Evolutionary conservation across 805 yeast genomes (phyloP), one percentile per base, ranked within the genome.

Genomic region (Metschnikowia vanudenii): DNA sequence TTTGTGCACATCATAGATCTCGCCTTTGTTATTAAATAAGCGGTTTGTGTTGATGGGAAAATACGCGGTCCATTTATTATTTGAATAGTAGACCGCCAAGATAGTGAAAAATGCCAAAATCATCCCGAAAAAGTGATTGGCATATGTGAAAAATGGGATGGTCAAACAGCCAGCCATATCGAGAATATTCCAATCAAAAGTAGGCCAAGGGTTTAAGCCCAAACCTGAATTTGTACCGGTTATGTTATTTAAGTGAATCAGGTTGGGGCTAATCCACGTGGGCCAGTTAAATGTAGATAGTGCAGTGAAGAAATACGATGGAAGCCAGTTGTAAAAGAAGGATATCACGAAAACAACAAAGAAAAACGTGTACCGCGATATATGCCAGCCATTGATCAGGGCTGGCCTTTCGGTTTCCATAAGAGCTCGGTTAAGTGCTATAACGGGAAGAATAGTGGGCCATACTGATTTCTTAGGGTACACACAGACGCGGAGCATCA

Each of bases 401-500:
- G 55, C 49, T 2, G 59, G 51, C 12, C 49, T 52, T 9, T 65
- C 69, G 18, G 62, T 59, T 31, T 63, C 60, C 62, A 71, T 64
- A 46, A 72, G 63, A 1, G 77, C 76, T 40, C 68, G 51, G 46
- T 72, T 72, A 34, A 71, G 61, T 2, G 76, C 76, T 43, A 72
- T 65, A 1, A 72, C 67, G 5, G 77, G 77, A 29, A 72, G 53
- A 22, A 71, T 61, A 3, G 75, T 70, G 18, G 77, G 77, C 77
- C 76, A 72, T 12, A 72, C 51, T 0, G 76, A 63, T 50, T 68
- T 71, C 19, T 63, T 61, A 1, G 76, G 76, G 48, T 71, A 71
- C 8, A 72, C 64, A 46, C 75, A 73, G 28, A 83, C 76, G 49
- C 78, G 75, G 56, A 85, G 74, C 73, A 82, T 73, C 17, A 83